A percentile compares a stretch with the other conserved stretches of the same genome.
These are phyloP conservation scores for Gypsophila paniculata DNA, from an alignment of 179 eudicot species.

Conservation along the genomic window DNA sequence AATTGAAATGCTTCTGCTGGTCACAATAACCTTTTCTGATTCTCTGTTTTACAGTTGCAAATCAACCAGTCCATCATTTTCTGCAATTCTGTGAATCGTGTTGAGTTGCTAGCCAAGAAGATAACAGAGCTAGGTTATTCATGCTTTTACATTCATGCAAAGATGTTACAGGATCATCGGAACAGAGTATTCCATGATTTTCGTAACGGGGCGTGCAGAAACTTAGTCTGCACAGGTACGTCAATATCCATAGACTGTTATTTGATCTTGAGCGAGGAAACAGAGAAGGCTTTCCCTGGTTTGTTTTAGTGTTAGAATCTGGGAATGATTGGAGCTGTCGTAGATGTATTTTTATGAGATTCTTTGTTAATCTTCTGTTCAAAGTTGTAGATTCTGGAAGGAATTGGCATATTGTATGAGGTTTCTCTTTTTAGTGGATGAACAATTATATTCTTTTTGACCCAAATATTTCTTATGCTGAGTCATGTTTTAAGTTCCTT, in stretches of 20 bases:
- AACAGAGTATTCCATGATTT: constrained; percentile 86
- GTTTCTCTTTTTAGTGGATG: background rate
- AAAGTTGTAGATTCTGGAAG: too few species aligned
- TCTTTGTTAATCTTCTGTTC: too few species aligned
- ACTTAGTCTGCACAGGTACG: constrained; percentile 87
- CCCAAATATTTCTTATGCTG: background rate
- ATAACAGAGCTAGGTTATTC: constrained; percentile 86
- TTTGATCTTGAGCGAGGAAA: background rate
- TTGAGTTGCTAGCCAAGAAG: constrained; percentile 76
- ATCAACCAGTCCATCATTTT: constrained; percentile 83
- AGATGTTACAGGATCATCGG: constrained; percentile 87
- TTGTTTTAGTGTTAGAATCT: background rate
- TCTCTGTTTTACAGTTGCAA: constrained; percentile 58
- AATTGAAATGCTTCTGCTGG: background rate
- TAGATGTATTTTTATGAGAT: background rate
- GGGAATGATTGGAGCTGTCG: background rate
- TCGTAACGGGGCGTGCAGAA: constrained; percentile 83
- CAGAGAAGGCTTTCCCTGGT: background rate
- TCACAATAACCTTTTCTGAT: background rate
- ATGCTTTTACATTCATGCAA: constrained; percentile 86
- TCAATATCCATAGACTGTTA: background rate
- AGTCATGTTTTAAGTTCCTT: background rate
- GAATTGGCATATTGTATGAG: background rate
- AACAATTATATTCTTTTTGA: background rate
- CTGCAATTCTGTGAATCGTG: constrained; percentile 83